Base-by-base conservation (phyloP, 1,284 basidiomycete genomes). In the Porogramme epimiltina region DNA sequence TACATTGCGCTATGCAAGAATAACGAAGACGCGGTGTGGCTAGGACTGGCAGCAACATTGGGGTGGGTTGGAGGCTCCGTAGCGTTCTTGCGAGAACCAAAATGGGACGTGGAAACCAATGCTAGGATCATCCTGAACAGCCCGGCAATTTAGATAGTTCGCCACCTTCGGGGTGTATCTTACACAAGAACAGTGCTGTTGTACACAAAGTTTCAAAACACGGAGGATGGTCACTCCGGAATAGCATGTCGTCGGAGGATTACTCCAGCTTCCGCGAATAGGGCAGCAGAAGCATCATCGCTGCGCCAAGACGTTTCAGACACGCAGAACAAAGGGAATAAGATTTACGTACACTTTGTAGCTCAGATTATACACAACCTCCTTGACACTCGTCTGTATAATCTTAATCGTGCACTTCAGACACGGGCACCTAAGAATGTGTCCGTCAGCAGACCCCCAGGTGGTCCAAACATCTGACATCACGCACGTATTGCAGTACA, bases 321-420 rank as follows among this genome's bases (percentile, higher is more conserved):
- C 40, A 45, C 38, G 48, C 22, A 34, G 42, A 18, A 38, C 34
- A 25, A 47, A 40, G 38, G 45, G 40, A 36, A 31, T 46, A 9
- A 61, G 45, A 24, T 48, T 41, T 16, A 75, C 85, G 64, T 72
- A 95, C 93, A 98, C 92, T 75, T 92, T 93, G 72, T 99, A 99
- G 54, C 87, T 89, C 49, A 98, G 76, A 70, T 96, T 96, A 69
- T 99, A 99, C 4, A 99, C 92, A 9, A 99, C 96, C 59, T 90
- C 89, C 54, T 82, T 85, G 15, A 99, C 89, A 3, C 96, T 96
- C 39, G 89, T 91, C 68, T 99, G 96, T 22, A 95, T 93, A 60
- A 99, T 98, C 70, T 99, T 99, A 68, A 98, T 89, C 0, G 95
- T 94, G 67, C 97, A 99, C 58, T 87, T 87, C 9, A 99, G 76